Evolutionary conservation across 768 basidiomycete genomes (phyloP), one percentile per base, ranked within the genome.

Genomic region (Trametes cingulata): DNA sequence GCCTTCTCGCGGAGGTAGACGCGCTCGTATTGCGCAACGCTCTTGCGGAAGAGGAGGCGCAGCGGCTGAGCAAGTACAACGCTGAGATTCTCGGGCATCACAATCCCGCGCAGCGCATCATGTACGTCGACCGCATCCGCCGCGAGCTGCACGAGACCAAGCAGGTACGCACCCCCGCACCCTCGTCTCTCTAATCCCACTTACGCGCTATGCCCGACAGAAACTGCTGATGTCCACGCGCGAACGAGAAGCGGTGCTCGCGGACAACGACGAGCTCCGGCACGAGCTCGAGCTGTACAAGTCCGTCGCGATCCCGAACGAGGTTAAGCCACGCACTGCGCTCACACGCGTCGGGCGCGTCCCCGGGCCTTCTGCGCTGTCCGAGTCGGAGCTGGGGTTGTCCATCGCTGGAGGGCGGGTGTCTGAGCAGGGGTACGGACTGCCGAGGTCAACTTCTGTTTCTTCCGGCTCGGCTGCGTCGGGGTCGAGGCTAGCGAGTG

Each of bases 101-200:
- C 35, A 95, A 95, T 68, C 90, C 91, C 9, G 85, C 85, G 1
- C 94, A 96, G 72, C 84, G 86, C 60, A 93, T 97, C 67, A 78
- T 86, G 71, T 95, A 96, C 65, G 85, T 97, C 15, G 95, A 95
- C 59, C 81, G 86, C 54, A 85, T 97, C 52, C 81, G 94, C 36
- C 77, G 81, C 56, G 93, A 96, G 69, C 75, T 95, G 49, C 84
- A 91, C 2, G 86, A 92, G 56, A 79, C 83, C 6, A 93, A 93
- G 72, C 89, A 91, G 73, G 93, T 91, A 61, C 60, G 87, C 29
- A 75, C 25, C n/a, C 17, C 47, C 35, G 37, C 24, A 6, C 41
- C 20, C 47, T 9, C 20, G n/a, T 9, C 33, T 20, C 9, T 36
- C 1, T 14, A 15, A 33, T 22, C 19, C 24, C n/a, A 12, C 0